These are phyloP conservation scores for Monilinia vaccinii-corymbosi DNA, from an alignment of 2,329 filamentous ascomycete species.

Conservation along the genomic window DNA sequence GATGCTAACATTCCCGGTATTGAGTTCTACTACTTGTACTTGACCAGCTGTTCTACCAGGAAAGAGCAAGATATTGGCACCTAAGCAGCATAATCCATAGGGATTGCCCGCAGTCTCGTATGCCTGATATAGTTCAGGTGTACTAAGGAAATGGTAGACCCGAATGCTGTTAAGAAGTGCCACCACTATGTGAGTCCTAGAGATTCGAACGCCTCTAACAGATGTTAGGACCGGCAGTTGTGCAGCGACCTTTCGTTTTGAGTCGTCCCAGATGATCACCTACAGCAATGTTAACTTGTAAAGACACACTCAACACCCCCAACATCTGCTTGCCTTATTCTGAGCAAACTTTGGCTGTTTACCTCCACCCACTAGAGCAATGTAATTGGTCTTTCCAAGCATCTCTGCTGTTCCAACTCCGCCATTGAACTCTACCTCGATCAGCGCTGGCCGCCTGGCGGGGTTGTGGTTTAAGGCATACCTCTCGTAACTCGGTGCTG, in stretches of 20 bases:
- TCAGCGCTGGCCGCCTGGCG: constrained; percentile 12
- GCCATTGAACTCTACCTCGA: constrained; percentile 60
- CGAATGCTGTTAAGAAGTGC: constrained; percentile 74
- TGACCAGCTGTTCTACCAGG: constrained; percentile 83
- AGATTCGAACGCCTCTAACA: constrained; percentile 71
- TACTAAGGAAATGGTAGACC: constrained; percentile 69
- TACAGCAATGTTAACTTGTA: constrained; percentile 24
- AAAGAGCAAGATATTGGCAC: constrained; percentile 65
- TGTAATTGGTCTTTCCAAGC: constrained; percentile 78
- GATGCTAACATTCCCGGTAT: constrained; percentile 78
- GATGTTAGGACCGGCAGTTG: constrained; percentile 71
- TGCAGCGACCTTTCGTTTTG: constrained; percentile 64
- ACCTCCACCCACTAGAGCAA: constrained; percentile 84
- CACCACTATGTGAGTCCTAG: constrained; percentile 67
- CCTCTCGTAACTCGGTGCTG: constrained; percentile 56
- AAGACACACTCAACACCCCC: not conserved
- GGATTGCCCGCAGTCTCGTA: constrained; percentile 86
- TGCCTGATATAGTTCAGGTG: constrained; percentile 58
- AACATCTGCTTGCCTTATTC: constrained; percentile 55
- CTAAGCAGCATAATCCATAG: constrained; percentile 70
- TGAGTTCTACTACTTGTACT: constrained; percentile 75
- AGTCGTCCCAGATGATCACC: constrained; percentile 88
- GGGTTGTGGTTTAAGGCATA: constrained; percentile 25
- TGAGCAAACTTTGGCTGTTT: constrained; percentile 75
- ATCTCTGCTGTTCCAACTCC: constrained; percentile 78